phyloP scores from a whole-genome alignment of 805 yeast species.

The Candida coleopterorum region DNA sequence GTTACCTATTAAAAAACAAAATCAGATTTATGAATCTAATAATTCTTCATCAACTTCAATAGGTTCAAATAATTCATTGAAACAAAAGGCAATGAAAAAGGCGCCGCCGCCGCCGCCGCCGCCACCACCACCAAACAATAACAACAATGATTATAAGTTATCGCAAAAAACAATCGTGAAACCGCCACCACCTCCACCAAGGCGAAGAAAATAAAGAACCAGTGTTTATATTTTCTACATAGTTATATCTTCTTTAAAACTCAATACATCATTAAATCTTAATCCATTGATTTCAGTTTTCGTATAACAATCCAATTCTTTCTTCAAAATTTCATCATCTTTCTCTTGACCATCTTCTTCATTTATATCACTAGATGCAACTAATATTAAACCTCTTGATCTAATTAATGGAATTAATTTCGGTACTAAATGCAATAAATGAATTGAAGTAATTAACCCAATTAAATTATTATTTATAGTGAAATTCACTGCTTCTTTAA shows the following conservation, averaged over 20 bases:
- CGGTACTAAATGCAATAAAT: constrained; percentile 68
- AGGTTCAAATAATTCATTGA: constrained; percentile 14
- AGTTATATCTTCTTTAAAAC: constrained; percentile 54
- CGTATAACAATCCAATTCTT: constrained; percentile 33
- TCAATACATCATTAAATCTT: constrained; percentile 56
- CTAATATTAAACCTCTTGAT: constrained; percentile 75
- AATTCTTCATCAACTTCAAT: constrained; percentile 15
- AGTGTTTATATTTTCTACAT: constrained; percentile 14
- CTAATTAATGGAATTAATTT: constrained; percentile 70
- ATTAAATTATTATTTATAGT: constrained; percentile 78
- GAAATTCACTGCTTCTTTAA: constrained; percentile 78
- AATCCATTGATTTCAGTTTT: constrained; percentile 60
- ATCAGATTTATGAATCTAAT: constrained; percentile 11
- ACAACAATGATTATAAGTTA: too few relatives aligned
- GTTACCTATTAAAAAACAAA: constrained; percentile 3
- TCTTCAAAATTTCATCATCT: constrained; percentile 18
- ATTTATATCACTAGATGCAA: constrained; percentile 51
- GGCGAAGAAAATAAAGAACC: constrained; percentile 16
- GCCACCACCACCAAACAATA: constrained; percentile 25
- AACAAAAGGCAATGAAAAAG: constrained; percentile 27
- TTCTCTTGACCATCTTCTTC: constrained; percentile 28
- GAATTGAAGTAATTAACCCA: constrained; percentile 75
- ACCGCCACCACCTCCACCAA: constrained; percentile 25
- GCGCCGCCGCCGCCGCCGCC: constrained; percentile 41
- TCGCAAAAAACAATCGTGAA: too few relatives aligned